Percentiles rank a stretch among this genome's conserved stretches.
phyloP scores from a whole-genome alignment of 1,139 yeast genomes.

The Pichia cactophila region DNA sequence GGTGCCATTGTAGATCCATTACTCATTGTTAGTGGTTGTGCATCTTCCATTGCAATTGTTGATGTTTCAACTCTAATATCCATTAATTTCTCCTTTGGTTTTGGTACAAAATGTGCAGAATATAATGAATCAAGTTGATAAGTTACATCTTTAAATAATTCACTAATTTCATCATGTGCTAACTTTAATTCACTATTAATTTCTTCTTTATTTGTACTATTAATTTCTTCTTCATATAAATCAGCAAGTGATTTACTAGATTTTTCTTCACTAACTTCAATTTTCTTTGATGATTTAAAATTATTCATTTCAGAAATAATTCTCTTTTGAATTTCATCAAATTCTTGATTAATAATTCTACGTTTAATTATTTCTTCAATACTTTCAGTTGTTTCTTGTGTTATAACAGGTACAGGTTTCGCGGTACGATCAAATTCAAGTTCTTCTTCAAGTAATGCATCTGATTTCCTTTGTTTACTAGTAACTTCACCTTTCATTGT shows the following conservation, averaged over 20 bases:
- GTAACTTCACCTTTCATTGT: constrained; percentile 87
- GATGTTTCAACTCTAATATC: constrained; percentile 75
- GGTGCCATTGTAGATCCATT: constrained; percentile 82
- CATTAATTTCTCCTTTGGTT: constrained; percentile 72
- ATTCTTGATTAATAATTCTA: constrained; percentile 65
- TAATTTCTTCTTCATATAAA: constrained; percentile 79
- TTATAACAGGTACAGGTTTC: constrained; percentile 87
- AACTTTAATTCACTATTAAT: constrained; percentile 52
- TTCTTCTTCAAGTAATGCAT: constrained; percentile 66
- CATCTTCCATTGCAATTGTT: constrained; percentile 88
- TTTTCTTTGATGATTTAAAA: constrained; percentile 41
- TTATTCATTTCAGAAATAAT: constrained; percentile 55
- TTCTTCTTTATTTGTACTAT: constrained; percentile 27
- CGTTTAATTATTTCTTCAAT: constrained; percentile 83
- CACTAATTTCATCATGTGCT: constrained; percentile 73
- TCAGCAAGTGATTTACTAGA: constrained; percentile 87
- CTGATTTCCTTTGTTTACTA: constrained; percentile 74
- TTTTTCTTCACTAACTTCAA: constrained; percentile 76
- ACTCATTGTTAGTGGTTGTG: constrained; percentile 83
- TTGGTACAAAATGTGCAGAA: constrained; percentile 90
- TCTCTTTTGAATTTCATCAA: constrained; percentile 79
- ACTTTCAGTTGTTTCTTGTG: constrained; percentile 78
- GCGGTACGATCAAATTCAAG: constrained; percentile 68
- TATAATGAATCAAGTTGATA: constrained; percentile 80
- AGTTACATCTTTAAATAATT: constrained; percentile 53